These are phyloP conservation scores for Trichoderma breve DNA, from an alignment of 2,329 filamentous ascomycete species.

Conservation along the genomic window DNA sequence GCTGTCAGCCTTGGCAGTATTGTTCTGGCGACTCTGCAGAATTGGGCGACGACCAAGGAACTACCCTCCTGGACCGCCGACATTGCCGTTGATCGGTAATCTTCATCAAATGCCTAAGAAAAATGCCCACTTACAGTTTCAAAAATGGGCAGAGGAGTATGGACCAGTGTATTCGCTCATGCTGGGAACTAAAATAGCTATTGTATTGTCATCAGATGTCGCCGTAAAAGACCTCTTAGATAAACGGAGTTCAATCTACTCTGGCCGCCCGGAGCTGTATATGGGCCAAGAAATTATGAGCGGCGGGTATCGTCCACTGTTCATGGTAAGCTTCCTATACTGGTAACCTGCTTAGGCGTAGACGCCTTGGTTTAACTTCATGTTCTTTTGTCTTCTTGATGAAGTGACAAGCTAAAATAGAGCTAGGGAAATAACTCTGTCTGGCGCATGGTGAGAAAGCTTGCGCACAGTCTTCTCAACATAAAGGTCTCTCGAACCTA, in stretches of 20 bases:
- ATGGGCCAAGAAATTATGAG: slow-evolving; percentile 13
- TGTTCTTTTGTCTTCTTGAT: background rate
- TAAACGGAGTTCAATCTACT: slow-evolving; percentile 42
- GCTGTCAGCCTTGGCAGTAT: background rate
- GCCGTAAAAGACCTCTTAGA: slow-evolving; percentile 53
- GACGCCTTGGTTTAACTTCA: no score
- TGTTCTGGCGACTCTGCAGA: slow-evolving; percentile 2
- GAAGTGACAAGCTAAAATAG: background rate
- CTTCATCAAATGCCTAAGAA: slow-evolving; percentile 6
- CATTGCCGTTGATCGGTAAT: slow-evolving; percentile 5
- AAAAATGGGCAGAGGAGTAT: slow-evolving; percentile 53
- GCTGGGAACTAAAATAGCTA: slow-evolving; percentile 45
- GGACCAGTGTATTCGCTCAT: slow-evolving; percentile 52
- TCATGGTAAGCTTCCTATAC: background rate
- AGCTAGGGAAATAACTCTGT: background rate
- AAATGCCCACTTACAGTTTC: slow-evolving; percentile 4
- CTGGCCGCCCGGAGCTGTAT: background rate
- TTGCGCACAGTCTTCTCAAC: slow-evolving; percentile 5
- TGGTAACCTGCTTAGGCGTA: background rate
- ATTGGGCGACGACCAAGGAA: slow-evolving; percentile 3
- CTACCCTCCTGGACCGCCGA: slow-evolving; percentile 8
- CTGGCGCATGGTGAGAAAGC: slow-evolving; percentile 6
- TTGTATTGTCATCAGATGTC: slow-evolving; percentile 46
- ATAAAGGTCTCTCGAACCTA: slow-evolving; percentile 5
- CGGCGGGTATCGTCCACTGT: background rate